A percentile compares a stretch with the other conserved stretches of the same genome.
Evolutionary conservation across 129 eudicot species (phyloP).

Genomic region (Chrysanthemum lavandulifolium): DNA sequence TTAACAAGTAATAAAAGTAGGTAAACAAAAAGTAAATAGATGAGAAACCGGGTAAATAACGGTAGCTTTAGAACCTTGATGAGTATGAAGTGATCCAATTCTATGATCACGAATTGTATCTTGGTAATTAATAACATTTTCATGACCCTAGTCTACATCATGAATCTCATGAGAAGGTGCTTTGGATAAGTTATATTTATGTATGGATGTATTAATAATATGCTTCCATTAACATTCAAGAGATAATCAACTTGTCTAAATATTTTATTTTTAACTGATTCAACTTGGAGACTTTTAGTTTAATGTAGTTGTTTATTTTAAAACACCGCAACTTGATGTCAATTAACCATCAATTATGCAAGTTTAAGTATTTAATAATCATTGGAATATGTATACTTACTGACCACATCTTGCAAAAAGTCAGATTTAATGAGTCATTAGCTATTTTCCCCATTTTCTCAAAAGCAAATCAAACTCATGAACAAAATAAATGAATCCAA

Average conservation of each 20-base stretch:
- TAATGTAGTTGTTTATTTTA: not conserved
- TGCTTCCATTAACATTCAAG: not conserved
- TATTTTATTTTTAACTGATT: conserved; percentile 1
- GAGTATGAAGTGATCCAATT: conserved; percentile 59
- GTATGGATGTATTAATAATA: not conserved
- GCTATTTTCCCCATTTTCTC: not conserved
- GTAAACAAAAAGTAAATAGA: not conserved
- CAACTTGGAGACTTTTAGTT: conserved; percentile 8
- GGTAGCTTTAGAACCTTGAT: conserved; percentile 71
- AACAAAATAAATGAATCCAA: no score
- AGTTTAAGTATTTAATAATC: conserved; percentile 23
- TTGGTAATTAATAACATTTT: conserved; percentile 49
- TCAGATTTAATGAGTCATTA: conserved; percentile 28
- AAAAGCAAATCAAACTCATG: no score
- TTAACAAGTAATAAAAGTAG: no score
- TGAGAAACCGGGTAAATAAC: conserved; percentile 58
- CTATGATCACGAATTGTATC: conserved; percentile 20
- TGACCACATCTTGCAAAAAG: conserved; percentile 18
- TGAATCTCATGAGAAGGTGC: conserved; percentile 62
- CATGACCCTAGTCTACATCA: conserved; percentile 59
- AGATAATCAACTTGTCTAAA: conserved; percentile 8
- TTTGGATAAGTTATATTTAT: conserved; percentile 28
- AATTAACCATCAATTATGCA: conserved; percentile 36
- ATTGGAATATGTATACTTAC: conserved; percentile 16
- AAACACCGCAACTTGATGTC: conserved; percentile 32